phyloP scores from a whole-genome alignment of 2,329 filamentous ascomycete genomes.

The Emergomyces orientalis region DNA sequence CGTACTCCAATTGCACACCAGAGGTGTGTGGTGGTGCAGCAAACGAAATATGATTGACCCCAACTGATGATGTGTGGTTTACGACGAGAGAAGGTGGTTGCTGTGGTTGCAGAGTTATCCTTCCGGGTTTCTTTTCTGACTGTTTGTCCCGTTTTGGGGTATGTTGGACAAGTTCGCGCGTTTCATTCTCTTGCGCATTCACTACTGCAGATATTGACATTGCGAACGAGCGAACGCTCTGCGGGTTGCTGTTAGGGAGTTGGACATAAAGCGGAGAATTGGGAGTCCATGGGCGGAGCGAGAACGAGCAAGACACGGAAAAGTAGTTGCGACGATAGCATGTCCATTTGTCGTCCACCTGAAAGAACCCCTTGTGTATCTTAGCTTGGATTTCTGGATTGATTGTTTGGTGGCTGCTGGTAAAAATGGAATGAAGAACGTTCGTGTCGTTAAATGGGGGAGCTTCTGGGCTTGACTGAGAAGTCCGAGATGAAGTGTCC shows the following conservation, averaged over 20 bases:
- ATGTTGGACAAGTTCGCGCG: conserved; percentile 78
- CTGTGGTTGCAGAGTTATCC: conserved; percentile 57
- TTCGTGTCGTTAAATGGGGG: conserved; percentile 37
- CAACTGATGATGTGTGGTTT: conserved; percentile 20
- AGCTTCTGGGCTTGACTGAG: conserved; percentile 29
- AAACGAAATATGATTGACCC: conserved; percentile 21
- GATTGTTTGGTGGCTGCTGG: conserved; percentile 39
- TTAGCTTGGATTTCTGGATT: conserved; percentile 66
- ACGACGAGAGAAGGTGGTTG: conserved; percentile 43
- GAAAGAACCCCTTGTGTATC: conserved; percentile 85
- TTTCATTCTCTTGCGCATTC: conserved; percentile 63
- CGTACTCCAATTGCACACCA: conserved; percentile 29
- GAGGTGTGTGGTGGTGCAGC: conserved; percentile 19
- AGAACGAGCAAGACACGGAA: conserved; percentile 70
- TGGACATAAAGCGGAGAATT: conserved; percentile 50
- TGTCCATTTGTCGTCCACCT: conserved; percentile 74
- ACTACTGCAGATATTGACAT: conserved; percentile 80
- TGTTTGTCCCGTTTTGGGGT: conserved; percentile 88
- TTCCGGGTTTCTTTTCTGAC: conserved; percentile 64
- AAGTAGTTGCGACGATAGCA: conserved; percentile 92
- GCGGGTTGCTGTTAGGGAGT: conserved; percentile 35
- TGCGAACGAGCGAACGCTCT: conserved; percentile 62
- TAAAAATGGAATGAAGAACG: conserved; percentile 28
- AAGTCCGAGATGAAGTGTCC: conserved; percentile 22
- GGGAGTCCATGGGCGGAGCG: conserved; percentile 53